Base-by-base conservation (phyloP, 225 moss, liverwort and hornwort genomes). In the Physcomitrium patens region DNA sequence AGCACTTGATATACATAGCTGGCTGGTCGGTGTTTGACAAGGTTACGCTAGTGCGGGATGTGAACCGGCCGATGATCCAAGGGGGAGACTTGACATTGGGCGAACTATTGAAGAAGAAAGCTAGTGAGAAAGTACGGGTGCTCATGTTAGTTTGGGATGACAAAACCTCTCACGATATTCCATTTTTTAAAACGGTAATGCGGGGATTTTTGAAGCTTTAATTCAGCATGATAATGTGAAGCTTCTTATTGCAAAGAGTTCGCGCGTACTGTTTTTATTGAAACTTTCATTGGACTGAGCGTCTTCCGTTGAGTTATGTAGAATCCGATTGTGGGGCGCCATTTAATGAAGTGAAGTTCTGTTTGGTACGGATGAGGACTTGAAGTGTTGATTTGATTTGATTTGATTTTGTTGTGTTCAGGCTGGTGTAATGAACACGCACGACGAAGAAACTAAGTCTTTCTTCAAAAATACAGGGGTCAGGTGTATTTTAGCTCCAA, bases 11-110 rank as follows among this genome's bases (percentile, higher is more conserved):
- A 10, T 99, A 99, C 52, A 85, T 99, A 18, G 82, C 85, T 9
- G 97, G 97, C 31, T 99, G 97, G 97, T 93, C 97, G 7, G 89
- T 99, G 43, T 95, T 82, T 72, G 87, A 90, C 16, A 88, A 93
- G 79, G 81, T 90, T 13, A 79, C 47, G 17, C 81, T 99, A 68
- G 86, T 95, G 68, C 79, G 97, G 20, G 94, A 95, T 68, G 5
- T 16, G 0, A 80, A 87, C 57, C 91, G 83, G n/a, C 80, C 68
- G 52, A 56, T 87, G 23, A 86, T 89, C 15, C 84, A 85, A 62
- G 93, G 91, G 7, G 91, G 86, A 10, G 31, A 87, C 2, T 52
- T 93, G 37, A 93, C 91, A 0, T 60, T 99, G 70, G 97, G 97
- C 11, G 94, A 95, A 19, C 76, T 99, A 42, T 48, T 99, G 82